These are phyloP conservation scores for Microthlaspi erraticum DNA, from an alignment of 345 rosid genomes.

Conservation along the genomic window DNA sequence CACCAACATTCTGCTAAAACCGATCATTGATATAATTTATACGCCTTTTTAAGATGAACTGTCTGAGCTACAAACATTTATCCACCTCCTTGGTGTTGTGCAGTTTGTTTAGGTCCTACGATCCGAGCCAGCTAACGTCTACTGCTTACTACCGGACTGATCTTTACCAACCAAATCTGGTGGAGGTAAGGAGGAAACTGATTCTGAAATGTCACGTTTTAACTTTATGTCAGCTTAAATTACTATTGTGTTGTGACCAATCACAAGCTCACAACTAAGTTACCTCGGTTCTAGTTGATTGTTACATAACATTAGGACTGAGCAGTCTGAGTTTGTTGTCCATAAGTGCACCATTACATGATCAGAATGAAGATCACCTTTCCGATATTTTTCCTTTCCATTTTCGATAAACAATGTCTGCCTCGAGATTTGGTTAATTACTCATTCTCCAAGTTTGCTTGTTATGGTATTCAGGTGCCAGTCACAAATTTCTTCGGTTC, in stretches of 20 bases:
- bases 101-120: conserved; percentile 86
- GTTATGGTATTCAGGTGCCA: conserved; percentile 60
- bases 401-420: neutral
- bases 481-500: conserved; percentile 97
- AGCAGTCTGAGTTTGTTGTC: conserved; percentile 2
- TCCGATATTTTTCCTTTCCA: neutral
- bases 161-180: conserved; percentile 63
- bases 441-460: conserved; percentile 27
- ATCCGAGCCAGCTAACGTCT: conserved; percentile 78
- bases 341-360: conserved; percentile 8
- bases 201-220: conserved; percentile 6
- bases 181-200: conserved; percentile 53
- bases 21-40: conserved; percentile 6
- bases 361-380: conserved; percentile 8
- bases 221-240: conserved; percentile 10
- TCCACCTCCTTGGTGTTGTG: conserved; percentile 41
- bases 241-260: conserved; percentile 2
- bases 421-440: neutral
- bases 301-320: neutral
- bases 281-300: conserved; percentile 8
- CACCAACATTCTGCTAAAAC: conserved; percentile 16
- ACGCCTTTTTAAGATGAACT: conserved; percentile 15
- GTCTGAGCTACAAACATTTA: conserved; percentile 18
- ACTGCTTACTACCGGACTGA: conserved; percentile 87
- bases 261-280: conserved; percentile 14